phyloP scores from a whole-genome alignment of 352 stramenopile species.

The Phytophthora pini region DNA sequence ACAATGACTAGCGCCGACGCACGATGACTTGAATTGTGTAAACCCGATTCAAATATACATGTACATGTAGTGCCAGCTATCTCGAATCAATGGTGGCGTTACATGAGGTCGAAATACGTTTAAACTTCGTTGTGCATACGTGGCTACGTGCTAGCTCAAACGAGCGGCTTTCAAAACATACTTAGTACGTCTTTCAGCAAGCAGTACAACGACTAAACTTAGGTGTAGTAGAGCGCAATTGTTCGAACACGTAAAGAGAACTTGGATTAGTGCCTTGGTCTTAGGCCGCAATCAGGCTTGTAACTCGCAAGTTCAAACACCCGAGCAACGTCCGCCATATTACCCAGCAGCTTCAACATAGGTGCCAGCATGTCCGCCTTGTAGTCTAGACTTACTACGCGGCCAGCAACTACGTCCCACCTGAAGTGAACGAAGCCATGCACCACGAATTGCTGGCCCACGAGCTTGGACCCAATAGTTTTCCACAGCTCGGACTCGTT shows the following conservation, averaged over 20 bases:
- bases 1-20: no score
- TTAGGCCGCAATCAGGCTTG: background rate
- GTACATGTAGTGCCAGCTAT: no score
- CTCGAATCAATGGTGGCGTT: no score
- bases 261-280: background rate
- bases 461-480: background rate
- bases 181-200: no score
- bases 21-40: no score
- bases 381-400: background rate
- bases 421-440: background rate
- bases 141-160: no score
- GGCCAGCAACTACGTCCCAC: background rate
- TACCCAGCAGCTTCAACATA: constrained; percentile 1
- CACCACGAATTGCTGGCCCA: background rate
- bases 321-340: background rate
- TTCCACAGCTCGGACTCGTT: background rate
- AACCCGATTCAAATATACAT: no score
- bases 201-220: no score
- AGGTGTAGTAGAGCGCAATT: background rate
- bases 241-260: no score
- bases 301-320: background rate
- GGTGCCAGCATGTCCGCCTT: constrained; percentile 1
- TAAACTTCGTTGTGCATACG: no score
- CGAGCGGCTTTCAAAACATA: no score
- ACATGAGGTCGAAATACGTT: no score